Conservation (phyloP, 495 filamentous ascomycete species). For the Penicillium pancosmium region DNA sequence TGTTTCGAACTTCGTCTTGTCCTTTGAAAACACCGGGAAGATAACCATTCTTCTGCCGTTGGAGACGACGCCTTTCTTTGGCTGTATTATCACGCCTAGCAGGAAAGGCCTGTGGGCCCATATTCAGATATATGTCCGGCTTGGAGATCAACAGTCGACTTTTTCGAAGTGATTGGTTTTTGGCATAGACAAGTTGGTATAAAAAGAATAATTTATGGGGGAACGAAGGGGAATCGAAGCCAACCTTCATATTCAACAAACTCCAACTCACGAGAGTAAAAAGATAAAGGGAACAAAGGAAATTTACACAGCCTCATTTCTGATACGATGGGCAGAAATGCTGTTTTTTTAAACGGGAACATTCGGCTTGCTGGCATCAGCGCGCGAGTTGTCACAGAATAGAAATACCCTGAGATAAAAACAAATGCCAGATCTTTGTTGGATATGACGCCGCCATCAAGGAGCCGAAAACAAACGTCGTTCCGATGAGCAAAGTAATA, state of each 20-base stretch:
- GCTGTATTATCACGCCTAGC: neutral
- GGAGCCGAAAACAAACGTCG: conserved; percentile 37
- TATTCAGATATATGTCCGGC: neutral
- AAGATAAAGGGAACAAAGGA: too few relatives aligned
- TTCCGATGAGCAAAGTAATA: conserved; percentile 42
- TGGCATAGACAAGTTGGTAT: neutral
- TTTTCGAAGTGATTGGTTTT: neutral
- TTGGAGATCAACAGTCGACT: neutral
- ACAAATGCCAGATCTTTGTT: conserved; percentile 51
- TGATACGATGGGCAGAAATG: too few relatives aligned
- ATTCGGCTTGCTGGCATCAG: too few relatives aligned
- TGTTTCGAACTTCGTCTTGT: neutral
- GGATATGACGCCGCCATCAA: conserved; percentile 53
- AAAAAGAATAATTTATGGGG: neutral
- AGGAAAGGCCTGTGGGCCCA: neutral
- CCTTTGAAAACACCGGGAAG: neutral
- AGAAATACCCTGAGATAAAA: conserved; percentile 49
- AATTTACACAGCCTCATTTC: too few relatives aligned
- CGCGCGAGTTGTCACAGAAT: too few relatives aligned
- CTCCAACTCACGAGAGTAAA: neutral
- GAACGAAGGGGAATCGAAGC: neutral
- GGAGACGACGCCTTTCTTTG: neutral
- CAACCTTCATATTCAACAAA: neutral
- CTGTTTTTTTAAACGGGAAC: too few relatives aligned
- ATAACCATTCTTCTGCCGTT: neutral